Conservation (phyloP, 257 asterid genomes). For the Solanum virginianum region DNA sequence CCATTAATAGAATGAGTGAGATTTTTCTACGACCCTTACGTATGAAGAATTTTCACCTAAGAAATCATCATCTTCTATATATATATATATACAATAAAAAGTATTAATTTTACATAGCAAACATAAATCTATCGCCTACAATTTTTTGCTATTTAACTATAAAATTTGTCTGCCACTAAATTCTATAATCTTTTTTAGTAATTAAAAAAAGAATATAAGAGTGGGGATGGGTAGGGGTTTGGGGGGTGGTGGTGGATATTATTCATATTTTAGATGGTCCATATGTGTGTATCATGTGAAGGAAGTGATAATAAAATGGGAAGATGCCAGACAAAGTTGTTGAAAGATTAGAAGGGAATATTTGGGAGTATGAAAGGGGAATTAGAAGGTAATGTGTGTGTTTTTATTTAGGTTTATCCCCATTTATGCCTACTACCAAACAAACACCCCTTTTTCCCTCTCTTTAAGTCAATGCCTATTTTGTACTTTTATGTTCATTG, state of each 20-base stretch:
- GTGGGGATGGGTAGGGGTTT: not conserved
- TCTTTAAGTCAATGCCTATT: conserved; percentile 33
- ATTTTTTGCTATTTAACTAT: not conserved
- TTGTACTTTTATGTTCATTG: conserved; percentile 22
- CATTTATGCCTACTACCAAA: conserved; percentile 34
- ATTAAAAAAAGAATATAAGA: not conserved
- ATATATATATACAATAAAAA: not conserved
- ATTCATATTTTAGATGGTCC: conserved; percentile 1
- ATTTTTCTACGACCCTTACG: too few species aligned
- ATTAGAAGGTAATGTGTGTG: conserved; percentile 71
- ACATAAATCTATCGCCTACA: too few species aligned
- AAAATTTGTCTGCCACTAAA: not conserved
- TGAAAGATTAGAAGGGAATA: conserved; percentile 71
- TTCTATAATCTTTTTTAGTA: not conserved
- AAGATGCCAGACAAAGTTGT: conserved; percentile 74
- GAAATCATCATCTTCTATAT: not conserved
- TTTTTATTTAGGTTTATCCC: conserved; percentile 27
- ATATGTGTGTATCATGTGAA: conserved; percentile 26
- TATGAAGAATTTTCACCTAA: not conserved
- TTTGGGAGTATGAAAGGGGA: conserved; percentile 74
- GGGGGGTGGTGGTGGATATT: conserved; percentile 1
- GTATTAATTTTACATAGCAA: not conserved
- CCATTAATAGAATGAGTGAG: too few species aligned
- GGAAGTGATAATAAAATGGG: conserved; percentile 64
- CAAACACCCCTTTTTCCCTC: conserved; percentile 28